Base-by-base conservation (phyloP, 1,139 yeast species). In the Suhomyces maxii region DNA sequence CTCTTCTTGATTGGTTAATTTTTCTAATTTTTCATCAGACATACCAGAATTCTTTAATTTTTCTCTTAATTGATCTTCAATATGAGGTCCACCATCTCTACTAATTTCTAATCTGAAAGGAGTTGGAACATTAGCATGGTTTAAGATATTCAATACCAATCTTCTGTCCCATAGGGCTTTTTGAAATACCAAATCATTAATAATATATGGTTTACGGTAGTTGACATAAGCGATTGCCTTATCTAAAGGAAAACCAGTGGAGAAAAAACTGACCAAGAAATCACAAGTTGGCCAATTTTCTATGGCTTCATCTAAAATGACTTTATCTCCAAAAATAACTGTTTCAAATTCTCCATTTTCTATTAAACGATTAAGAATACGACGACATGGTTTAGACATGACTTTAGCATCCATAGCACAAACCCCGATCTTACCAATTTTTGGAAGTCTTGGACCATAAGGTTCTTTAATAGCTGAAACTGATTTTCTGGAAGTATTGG, bases 261-360 rank as follows among this genome's bases (percentile, higher is more conserved):
- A 87, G 64, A 93, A 93, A 67, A 93, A 93, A 57, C 95, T 85
- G 51, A 93, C 89, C 53, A 95, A 76, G 60, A 89, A 93, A 63
- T 95, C 99, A 71, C 99, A 95, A 36, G 97, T 89, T 31, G 99
- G 99, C 99, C 99, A 93, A 63, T 90, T 89, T 67, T 93, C 98
- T 51, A 93, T 82, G 26, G 84, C 59, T 69, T 95, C 99, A 67
- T 95, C 99, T 46, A 95, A 72, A 42, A 95, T 93, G 18, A 91
- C 98, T 68, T 95, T 95, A 66, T 95, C 99, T 48, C 99, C 99
- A 71, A 95, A 95, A 47, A 93, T 90, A 28, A 95, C 87, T 0
- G 98, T 90, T 64, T 95, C 98, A 65, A 95, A 93, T 67, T 93
- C 99, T 28, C 97, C 97, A 57, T 89, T 85, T 56, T 89, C 96